Conservation (phyloP, 2,329 filamentous ascomycete genomes). For the Alternaria arborescens region DNA sequence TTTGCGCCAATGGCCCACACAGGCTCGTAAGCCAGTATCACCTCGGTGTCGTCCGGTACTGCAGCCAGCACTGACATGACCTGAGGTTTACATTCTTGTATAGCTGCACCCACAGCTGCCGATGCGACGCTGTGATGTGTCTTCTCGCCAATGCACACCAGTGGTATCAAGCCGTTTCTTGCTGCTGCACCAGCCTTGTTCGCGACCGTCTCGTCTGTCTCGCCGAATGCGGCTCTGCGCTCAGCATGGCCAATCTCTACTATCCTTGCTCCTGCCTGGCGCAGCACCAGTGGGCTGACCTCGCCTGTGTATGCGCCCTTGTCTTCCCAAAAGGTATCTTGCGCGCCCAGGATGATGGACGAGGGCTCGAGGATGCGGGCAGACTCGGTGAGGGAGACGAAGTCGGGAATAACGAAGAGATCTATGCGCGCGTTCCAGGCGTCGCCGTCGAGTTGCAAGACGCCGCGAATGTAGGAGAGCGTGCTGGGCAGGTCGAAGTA, state of each 20-base stretch:
- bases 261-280: conserved; percentile 72
- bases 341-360: conserved; percentile 73
- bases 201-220: conserved; percentile 74
- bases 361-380: conserved; percentile 60
- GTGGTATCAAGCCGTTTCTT: conserved; percentile 74
- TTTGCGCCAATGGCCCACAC: conserved; percentile 87
- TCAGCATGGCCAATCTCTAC: conserved; percentile 86
- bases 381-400: conserved; percentile 69
- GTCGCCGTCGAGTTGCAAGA: conserved; percentile 60
- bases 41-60: conserved; percentile 69
- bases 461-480: conserved; percentile 56
- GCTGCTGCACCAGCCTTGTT: conserved; percentile 74
- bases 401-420: conserved; percentile 81
- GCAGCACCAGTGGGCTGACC: conserved; percentile 73
- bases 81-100: conserved; percentile 72
- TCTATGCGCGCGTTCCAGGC: conserved; percentile 66
- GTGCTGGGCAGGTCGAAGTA: conserved; percentile 77
- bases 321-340: conserved; percentile 76
- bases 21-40: conserved; percentile 85
- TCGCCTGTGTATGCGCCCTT: conserved; percentile 80
- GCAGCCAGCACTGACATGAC: conserved; percentile 69
- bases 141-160: conserved; percentile 83
- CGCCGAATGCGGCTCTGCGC: conserved; percentile 73
- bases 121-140: conserved; percentile 57
- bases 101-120: conserved; percentile 65